Evolutionary conservation across 148 eudicot genomes (phyloP).

Genomic region (Hydrangea macrophylla): DNA sequence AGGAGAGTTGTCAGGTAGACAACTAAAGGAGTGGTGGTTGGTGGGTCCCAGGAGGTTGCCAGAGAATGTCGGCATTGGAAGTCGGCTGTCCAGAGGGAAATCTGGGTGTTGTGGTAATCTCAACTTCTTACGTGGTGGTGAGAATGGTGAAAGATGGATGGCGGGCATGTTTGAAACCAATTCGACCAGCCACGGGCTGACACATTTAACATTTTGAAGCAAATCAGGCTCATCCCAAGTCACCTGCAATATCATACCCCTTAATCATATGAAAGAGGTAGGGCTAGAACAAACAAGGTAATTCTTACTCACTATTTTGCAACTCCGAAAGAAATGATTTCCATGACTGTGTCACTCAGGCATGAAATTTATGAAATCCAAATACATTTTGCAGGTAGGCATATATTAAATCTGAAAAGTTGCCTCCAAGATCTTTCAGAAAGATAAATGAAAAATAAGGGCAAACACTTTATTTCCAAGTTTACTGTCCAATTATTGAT

Average conservation of each 20-base stretch:
- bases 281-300: background rate
- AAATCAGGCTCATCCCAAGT: constrained; percentile 97
- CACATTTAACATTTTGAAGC: constrained; percentile 90
- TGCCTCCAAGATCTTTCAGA: background rate
- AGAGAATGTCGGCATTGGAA: constrained; percentile 54
- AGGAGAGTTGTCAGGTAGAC: constrained; percentile 31
- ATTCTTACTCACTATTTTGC: background rate
- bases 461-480: too few species aligned
- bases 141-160: constrained; percentile 78
- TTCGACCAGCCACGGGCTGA: constrained; percentile 96
- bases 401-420: background rate
- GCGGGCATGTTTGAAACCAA: constrained; percentile 83
- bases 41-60: constrained; percentile 28
- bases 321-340: background rate
- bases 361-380: background rate
- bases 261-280: background rate
- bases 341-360: background rate
- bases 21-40: constrained; percentile 17
- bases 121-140: constrained; percentile 79
- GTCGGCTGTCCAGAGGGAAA: constrained; percentile 33
- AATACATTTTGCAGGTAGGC: background rate
- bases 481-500: too few species aligned
- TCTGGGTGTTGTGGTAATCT: constrained; percentile 71
- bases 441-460: too few species aligned
- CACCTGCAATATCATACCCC: constrained; percentile 45